Conservation (phyloP, 176 grass and related monocot genomes). For the Dactylis glomerata region DNA sequence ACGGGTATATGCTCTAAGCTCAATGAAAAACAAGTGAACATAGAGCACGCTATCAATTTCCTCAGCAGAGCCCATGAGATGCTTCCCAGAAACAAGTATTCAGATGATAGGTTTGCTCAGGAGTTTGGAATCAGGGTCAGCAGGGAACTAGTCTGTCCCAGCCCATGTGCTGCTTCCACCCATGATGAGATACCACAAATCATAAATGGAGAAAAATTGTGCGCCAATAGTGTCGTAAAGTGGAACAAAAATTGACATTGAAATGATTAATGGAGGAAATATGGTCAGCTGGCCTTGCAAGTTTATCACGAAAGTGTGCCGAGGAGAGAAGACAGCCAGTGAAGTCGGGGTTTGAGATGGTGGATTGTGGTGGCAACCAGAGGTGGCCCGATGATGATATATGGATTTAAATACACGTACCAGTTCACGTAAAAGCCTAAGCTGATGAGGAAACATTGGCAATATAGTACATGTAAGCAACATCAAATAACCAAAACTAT, state of each 20-base stretch:
- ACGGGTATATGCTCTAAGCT: slow-evolving; percentile 66
- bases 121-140: slow-evolving; percentile 60
- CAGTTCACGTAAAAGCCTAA: too few species aligned
- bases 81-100: slow-evolving; percentile 59
- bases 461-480: slow-evolving; percentile 2
- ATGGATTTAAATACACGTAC: not conserved
- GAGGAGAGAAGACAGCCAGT: slow-evolving; percentile 13
- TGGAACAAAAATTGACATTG: slow-evolving; percentile 85
- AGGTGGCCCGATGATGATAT: not conserved
- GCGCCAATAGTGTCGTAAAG: slow-evolving; percentile 55
- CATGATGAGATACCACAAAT: slow-evolving; percentile 58
- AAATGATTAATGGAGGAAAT: slow-evolving; percentile 63
- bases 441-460: not conserved
- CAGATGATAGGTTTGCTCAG: slow-evolving; percentile 53
- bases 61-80: slow-evolving; percentile 63
- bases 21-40: slow-evolving; percentile 64
- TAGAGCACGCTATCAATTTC: slow-evolving; percentile 56
- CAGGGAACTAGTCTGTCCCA: slow-evolving; percentile 46
- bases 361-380: not conserved
- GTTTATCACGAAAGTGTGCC: slow-evolving; percentile 29
- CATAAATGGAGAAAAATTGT: slow-evolving; percentile 60
- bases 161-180: slow-evolving; percentile 68
- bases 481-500: not conserved
- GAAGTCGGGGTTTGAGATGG: not conserved
- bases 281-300: slow-evolving; percentile 51